Evolutionary conservation across 75 land plant species (phyloP), one percentile per base, ranked within the genome.

Genomic region (Larix kaempferi): DNA sequence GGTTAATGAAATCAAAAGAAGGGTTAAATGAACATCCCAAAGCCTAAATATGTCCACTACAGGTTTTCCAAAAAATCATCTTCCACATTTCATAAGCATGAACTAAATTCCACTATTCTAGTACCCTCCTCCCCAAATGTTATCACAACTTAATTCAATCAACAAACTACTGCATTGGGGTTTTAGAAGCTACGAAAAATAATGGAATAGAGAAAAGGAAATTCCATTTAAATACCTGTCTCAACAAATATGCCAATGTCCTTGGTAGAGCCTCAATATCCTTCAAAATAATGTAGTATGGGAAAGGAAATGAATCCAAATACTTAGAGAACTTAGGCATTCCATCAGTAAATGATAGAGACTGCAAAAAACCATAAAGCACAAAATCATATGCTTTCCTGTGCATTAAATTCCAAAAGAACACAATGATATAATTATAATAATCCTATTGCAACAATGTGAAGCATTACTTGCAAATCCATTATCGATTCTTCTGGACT

Each of bases 251-350:
- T 23, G 92, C 92, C 8, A 98, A 84, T 2, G 99, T 98, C 63
- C 92, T 79, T 3, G 99, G 99, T 35, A 98, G 94, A 26, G 91
- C 86, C 73, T 93, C 98, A 66, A 98, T 93, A 74, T 93, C 84
- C 74, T 78, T 87, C 76, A 98, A 73, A 11, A 98, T 80, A n/a
- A 95, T 88, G 73, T 98, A 98, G 76, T 91, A 98, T 67, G 99
- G 99, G 80, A 98, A 98, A 1, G 99, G 99, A 74, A 98, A 98
- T 2, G 92, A 79, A 71, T 95, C 95, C 60, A 98, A 52, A 64
- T 95, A 95, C 84, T 93, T 98, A 3, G 94, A 78, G 12, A 98
- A 87, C 11, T 84, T 78, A 22, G 92, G 87, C 7, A 80, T 74
- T 59, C 86, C 83, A 5, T 78, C 80, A 13, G 83, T 59, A 75